Conservation (phyloP, 192 early-diverging fungal species). For the Umbelopsis sp. region DNA sequence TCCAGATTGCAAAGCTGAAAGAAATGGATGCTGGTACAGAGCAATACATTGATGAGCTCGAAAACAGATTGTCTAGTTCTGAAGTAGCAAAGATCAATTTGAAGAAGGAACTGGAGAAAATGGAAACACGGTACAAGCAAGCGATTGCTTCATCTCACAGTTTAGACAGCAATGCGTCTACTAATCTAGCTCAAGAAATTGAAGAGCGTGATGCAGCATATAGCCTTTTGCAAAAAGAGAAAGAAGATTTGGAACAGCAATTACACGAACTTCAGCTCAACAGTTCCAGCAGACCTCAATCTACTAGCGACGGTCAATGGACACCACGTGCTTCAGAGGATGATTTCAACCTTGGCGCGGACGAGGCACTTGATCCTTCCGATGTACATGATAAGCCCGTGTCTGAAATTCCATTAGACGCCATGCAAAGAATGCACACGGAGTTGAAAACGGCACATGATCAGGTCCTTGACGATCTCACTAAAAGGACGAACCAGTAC, state of each 20-base stretch:
- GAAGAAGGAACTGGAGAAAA: neutral
- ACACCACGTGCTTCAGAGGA: constrained; percentile 14
- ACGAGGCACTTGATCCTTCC: neutral
- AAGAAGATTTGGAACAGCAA: neutral
- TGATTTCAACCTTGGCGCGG: neutral
- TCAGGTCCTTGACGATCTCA: constrained; percentile 5
- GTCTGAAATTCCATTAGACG: neutral
- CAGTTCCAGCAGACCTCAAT: constrained; percentile 1
- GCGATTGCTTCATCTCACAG: neutral
- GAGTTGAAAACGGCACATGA: constrained; percentile 6
- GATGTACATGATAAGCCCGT: neutral
- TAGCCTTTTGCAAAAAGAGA: neutral
- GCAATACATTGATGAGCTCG: constrained; percentile 46
- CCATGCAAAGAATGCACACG: neutral
- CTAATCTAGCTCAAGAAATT: neutral
- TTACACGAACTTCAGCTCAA: neutral
- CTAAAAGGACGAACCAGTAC: neutral
- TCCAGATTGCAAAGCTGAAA: constrained; percentile 53
- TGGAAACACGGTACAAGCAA: neutral
- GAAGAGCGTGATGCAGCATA: constrained; percentile 1
- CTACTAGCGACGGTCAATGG: constrained; percentile 8
- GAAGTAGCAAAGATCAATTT: constrained; percentile 23
- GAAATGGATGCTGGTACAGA: constrained; percentile 47
- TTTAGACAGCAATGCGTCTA: neutral
- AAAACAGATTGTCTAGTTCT: constrained; percentile 19